phyloP scores from a whole-genome alignment of 371 early-diverging fungal species.

The Mucor saturninus region DNA sequence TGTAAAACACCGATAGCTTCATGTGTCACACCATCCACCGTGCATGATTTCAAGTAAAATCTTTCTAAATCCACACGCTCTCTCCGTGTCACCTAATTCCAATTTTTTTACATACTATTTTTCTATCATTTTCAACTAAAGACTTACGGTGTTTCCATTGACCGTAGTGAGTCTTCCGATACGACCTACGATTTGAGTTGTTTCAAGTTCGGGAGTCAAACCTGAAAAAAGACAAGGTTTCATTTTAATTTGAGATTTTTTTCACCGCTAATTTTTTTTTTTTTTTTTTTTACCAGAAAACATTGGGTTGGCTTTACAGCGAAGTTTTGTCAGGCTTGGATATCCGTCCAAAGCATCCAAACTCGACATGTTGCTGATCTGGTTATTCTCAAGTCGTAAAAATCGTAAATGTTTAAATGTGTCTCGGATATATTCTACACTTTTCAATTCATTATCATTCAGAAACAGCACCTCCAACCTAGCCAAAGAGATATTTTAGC shows the following conservation, averaged over 20 bases:
- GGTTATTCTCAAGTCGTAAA: slow-evolving; percentile 54
- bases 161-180: slow-evolving; percentile 31
- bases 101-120: slow-evolving; percentile 33
- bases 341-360: slow-evolving; percentile 52
- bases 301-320: slow-evolving; percentile 60
- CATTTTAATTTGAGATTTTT: background rate
- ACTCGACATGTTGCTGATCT: slow-evolving; percentile 43
- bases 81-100: slow-evolving; percentile 42
- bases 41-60: slow-evolving; percentile 67
- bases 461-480: slow-evolving; percentile 54
- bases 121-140: slow-evolving; percentile 33
- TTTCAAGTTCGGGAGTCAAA: slow-evolving; percentile 26
- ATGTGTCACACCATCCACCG: slow-evolving; percentile 43
- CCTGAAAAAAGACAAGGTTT: slow-evolving; percentile 12
- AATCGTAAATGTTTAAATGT: slow-evolving; percentile 37
- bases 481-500: background rate
- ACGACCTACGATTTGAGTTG: slow-evolving; percentile 43
- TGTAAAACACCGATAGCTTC: slow-evolving; percentile 48
- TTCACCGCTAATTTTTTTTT: background rate
- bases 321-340: slow-evolving; percentile 42
- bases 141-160: slow-evolving; percentile 50
- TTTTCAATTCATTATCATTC: slow-evolving; percentile 44
- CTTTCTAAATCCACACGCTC: slow-evolving; percentile 76
- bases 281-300: slow-evolving; percentile 31
- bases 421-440: background rate